Conservation (phyloP, 139 green algal species). For the Penium margaritaceum region DNA sequence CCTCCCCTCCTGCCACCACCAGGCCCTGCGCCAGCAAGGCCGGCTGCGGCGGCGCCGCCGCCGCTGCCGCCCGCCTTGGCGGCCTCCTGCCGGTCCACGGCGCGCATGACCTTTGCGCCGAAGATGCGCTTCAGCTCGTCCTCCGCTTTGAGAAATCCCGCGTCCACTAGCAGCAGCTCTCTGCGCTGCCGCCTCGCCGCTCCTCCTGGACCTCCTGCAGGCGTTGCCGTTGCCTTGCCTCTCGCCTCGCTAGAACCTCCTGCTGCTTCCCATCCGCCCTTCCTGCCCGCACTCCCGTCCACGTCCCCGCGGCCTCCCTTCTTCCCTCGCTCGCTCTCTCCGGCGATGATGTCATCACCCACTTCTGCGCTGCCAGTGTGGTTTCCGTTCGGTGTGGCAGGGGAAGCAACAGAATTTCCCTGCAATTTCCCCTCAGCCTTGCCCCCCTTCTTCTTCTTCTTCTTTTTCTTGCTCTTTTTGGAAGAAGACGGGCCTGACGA, state of each 20-base stretch:
- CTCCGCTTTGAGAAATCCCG: conserved; percentile 54
- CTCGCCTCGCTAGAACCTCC: neutral
- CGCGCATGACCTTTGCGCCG: conserved; percentile 59
- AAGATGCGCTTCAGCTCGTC: conserved; percentile 79
- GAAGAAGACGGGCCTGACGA: too few relatives aligned
- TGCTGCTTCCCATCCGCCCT: neutral
- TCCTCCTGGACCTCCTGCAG: neutral
- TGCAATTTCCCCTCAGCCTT: conserved; percentile 30
- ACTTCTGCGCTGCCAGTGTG: too few relatives aligned
- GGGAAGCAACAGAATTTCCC: neutral
- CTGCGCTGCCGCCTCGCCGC: conserved; percentile 22
- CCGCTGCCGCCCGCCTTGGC: conserved; percentile 15
- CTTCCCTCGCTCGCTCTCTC: neutral
- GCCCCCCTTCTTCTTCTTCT: conserved; percentile 34
- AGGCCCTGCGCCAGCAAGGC: neutral
- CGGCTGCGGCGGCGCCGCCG: neutral
- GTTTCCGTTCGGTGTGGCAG: neutral
- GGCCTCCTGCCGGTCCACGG: conserved; percentile 49
- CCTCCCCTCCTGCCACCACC: neutral
- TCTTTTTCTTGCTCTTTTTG: conserved; percentile 44
- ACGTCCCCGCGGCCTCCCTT: conserved; percentile 7
- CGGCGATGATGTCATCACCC: too few relatives aligned
- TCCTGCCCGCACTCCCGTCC: neutral
- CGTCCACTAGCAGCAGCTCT: conserved; percentile 63
- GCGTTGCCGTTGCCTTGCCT: neutral